A percentile compares a stretch with the other conserved stretches of the same genome.
Conservation (phyloP, 805 yeast genomes). For the Monosporozyma aquatica region DNA sequence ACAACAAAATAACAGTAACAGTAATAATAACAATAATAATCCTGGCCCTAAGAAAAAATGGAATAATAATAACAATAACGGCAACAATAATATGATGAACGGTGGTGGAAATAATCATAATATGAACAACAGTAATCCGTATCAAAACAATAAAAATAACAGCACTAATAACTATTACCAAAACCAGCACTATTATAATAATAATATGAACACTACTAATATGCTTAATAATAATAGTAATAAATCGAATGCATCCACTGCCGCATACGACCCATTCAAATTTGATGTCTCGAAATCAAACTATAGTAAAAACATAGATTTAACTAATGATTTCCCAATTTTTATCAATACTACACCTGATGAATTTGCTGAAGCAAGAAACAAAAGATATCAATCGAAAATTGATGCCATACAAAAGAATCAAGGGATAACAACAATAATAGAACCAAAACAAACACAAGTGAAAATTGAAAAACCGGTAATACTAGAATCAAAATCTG, state of each 20-base stretch:
- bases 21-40: constrained; percentile 5
- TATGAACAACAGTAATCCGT: constrained; percentile 3
- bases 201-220: background rate
- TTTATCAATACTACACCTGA: constrained; percentile 25
- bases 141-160: constrained; percentile 10
- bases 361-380: constrained; percentile 26
- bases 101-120: background rate
- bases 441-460: background rate
- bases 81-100: constrained; percentile 2
- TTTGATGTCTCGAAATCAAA: constrained; percentile 20
- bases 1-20: constrained; percentile 7
- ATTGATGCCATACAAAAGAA: background rate
- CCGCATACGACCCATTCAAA: constrained; percentile 18
- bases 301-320: constrained; percentile 6
- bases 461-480: background rate
- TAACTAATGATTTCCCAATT: constrained; percentile 20
- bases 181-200: constrained; percentile 8
- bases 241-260: constrained; percentile 7
- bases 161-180: constrained; percentile 12
- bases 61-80: constrained; percentile 10
- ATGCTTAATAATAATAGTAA: too few species aligned
- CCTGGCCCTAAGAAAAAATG: constrained; percentile 22
- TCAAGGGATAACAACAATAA: background rate
- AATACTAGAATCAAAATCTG: background rate
- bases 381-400: constrained; percentile 18